Percentiles rank a stretch among this genome's conserved stretches.
Conservation (phyloP, 352 stramenopile species). For the Globisporangium irregulare region DNA sequence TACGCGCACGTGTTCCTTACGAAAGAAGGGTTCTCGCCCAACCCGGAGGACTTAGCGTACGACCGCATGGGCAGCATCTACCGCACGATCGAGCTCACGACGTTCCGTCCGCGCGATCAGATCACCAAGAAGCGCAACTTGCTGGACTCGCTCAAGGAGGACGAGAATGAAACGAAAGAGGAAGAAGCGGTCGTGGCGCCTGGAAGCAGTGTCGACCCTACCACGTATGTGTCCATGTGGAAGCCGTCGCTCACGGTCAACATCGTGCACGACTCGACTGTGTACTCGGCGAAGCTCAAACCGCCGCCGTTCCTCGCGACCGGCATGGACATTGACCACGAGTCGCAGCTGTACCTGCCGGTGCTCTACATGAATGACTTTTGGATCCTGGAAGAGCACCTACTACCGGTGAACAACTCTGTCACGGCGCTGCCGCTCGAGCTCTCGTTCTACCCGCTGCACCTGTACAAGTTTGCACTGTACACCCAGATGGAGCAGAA, state of each 20-base stretch:
- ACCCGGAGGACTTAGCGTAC: conserved; percentile 60
- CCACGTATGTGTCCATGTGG: conserved; percentile 78
- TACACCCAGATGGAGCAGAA: conserved; percentile 93
- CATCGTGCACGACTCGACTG: conserved; percentile 64
- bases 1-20: conserved; percentile 87
- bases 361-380: conserved; percentile 94
- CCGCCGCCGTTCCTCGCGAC: conserved; percentile 68
- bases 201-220: conserved; percentile 23
- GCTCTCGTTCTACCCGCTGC: conserved; percentile 83
- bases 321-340: conserved; percentile 57
- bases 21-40: conserved; percentile 65
- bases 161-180: conserved; percentile 16
- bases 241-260: conserved; percentile 72
- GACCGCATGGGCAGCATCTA: conserved; percentile 53
- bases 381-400: conserved; percentile 88
- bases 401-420: conserved; percentile 90
- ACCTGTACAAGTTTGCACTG: conserved; percentile 91
- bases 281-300: conserved; percentile 50
- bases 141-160: conserved; percentile 27
- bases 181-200: not conserved
- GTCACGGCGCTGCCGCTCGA: conserved; percentile 76
- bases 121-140: conserved; percentile 80
- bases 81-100: conserved; percentile 57
- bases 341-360: conserved; percentile 75
- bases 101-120: conserved; percentile 73